Evolutionary conservation across 1,284 basidiomycete genomes (phyloP).

Genomic region (Trichosporon inkin): DNA sequence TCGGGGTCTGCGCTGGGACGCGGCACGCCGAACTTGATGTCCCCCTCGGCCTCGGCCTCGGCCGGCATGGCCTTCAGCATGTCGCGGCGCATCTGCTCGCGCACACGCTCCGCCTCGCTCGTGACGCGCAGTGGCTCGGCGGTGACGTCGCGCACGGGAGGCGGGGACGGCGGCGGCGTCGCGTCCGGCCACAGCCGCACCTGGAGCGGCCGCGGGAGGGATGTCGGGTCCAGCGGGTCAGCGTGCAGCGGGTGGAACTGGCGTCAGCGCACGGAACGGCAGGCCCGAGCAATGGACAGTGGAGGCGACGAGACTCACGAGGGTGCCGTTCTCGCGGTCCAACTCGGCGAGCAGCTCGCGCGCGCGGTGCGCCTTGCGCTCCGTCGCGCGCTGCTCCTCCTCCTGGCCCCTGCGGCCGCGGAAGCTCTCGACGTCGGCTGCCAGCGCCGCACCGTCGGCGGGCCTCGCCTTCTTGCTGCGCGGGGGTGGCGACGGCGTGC

Average conservation of each 20-base stretch:
- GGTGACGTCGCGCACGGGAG: slow-evolving; percentile 19
- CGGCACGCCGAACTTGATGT: slow-evolving; percentile 22
- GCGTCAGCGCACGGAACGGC: background rate
- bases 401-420: slow-evolving; percentile 35
- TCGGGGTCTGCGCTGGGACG: slow-evolving; percentile 1
- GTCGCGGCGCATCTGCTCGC: slow-evolving; percentile 46
- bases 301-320: slow-evolving; percentile 28
- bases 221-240: slow-evolving; percentile 36
- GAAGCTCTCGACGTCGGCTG: slow-evolving; percentile 37
- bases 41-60: slow-evolving; percentile 23
- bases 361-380: slow-evolving; percentile 38
- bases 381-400: slow-evolving; percentile 32
- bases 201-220: slow-evolving; percentile 40
- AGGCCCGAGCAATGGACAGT: background rate
- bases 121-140: slow-evolving; percentile 13
- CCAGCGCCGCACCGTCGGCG: slow-evolving; percentile 31
- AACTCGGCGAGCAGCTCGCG: slow-evolving; percentile 36
- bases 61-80: slow-evolving; percentile 35
- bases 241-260: slow-evolving; percentile 50
- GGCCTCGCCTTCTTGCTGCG: slow-evolving; percentile 18
- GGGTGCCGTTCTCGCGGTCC: slow-evolving; percentile 37
- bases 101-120: slow-evolving; percentile 32
- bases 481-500: slow-evolving; percentile 41
- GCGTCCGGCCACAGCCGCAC: slow-evolving; percentile 39
- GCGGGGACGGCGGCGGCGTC: slow-evolving; percentile 10